phyloP scores from a whole-genome alignment of 345 rosid species.

The Eutrema japonicum region DNA sequence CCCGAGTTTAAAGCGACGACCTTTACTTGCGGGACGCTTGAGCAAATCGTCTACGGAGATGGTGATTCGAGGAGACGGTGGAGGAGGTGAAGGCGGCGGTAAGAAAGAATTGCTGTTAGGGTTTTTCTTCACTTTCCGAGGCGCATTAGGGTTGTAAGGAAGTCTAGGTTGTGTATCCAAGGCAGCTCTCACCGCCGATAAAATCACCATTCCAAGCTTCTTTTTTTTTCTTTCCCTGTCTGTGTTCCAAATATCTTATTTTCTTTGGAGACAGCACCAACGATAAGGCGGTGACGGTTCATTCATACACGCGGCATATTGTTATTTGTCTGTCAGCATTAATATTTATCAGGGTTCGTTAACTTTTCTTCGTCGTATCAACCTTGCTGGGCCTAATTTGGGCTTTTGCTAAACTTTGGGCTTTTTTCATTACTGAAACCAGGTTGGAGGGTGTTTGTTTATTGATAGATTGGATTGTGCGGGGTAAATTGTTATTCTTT shows the following conservation, averaged over 20 bases:
- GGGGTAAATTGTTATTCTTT: no score
- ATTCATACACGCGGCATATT: slow-evolving; percentile 6
- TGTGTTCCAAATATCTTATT: background rate
- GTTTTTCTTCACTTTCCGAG: slow-evolving; percentile 54
- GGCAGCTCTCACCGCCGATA: slow-evolving; percentile 60
- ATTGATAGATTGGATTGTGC: no score
- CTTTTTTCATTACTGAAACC: background rate
- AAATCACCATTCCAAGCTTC: slow-evolving; percentile 42
- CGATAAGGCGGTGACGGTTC: slow-evolving; percentile 37
- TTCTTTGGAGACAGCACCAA: background rate
- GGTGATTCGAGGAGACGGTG: slow-evolving; percentile 45
- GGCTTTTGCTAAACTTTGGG: background rate
- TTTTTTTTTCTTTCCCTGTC: no score
- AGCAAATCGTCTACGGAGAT: slow-evolving; percentile 66
- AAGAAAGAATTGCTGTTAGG: slow-evolving; percentile 38
- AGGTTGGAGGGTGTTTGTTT: no score
- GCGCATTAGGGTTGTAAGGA: slow-evolving; percentile 84
- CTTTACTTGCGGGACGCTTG: slow-evolving; percentile 59
- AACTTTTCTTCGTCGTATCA: background rate
- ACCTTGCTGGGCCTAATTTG: slow-evolving; percentile 1
- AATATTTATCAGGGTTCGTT: background rate
- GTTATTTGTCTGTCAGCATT: slow-evolving; percentile 7
- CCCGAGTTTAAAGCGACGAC: slow-evolving; percentile 34
- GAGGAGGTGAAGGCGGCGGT: slow-evolving; percentile 37
- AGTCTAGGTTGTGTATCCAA: slow-evolving; percentile 74